A percentile compares a stretch with the other conserved stretches of the same genome.
phyloP scores from a whole-genome alignment of 352 stramenopile genomes.

The Pythium aristosporum region DNA sequence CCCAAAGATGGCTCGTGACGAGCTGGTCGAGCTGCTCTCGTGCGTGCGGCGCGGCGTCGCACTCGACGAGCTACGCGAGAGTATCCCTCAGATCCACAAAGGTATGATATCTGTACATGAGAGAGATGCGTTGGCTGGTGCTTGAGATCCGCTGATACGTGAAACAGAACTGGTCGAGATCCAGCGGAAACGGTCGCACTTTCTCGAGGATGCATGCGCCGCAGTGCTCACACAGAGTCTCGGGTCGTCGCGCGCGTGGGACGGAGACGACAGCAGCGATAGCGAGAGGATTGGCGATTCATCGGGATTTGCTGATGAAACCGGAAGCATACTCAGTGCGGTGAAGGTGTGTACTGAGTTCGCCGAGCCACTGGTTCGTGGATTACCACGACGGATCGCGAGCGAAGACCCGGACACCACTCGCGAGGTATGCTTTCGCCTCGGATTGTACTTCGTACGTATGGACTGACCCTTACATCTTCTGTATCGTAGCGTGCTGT shows the following conservation, averaged over 20 bases:
- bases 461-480: not conserved
- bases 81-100: slow-evolving; percentile 28
- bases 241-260: not conserved
- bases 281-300: not conserved
- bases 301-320: not conserved
- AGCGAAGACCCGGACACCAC: slow-evolving; percentile 17
- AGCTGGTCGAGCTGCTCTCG: slow-evolving; percentile 44
- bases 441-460: not conserved
- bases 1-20: slow-evolving; percentile 44
- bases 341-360: slow-evolving; percentile 29
- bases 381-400: not conserved
- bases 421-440: slow-evolving; percentile 15
- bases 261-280: slow-evolving; percentile 20
- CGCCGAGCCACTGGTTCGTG: slow-evolving; percentile 22
- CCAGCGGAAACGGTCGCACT: slow-evolving; percentile 58
- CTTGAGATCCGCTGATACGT: not conserved
- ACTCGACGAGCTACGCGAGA: slow-evolving; percentile 20
- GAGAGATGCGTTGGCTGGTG: not conserved
- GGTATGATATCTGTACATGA: slow-evolving; percentile 21
- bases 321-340: not conserved
- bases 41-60: slow-evolving; percentile 28
- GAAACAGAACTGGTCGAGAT: slow-evolving; percentile 50
- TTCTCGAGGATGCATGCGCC: slow-evolving; percentile 64
- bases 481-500: slow-evolving; percentile 22
- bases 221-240: slow-evolving; percentile 38